Percentiles rank a stretch among this genome's conserved stretches.
Evolutionary conservation across 2,329 filamentous ascomycete species (phyloP).

Genomic region (Domatiomyces catenatus): DNA sequence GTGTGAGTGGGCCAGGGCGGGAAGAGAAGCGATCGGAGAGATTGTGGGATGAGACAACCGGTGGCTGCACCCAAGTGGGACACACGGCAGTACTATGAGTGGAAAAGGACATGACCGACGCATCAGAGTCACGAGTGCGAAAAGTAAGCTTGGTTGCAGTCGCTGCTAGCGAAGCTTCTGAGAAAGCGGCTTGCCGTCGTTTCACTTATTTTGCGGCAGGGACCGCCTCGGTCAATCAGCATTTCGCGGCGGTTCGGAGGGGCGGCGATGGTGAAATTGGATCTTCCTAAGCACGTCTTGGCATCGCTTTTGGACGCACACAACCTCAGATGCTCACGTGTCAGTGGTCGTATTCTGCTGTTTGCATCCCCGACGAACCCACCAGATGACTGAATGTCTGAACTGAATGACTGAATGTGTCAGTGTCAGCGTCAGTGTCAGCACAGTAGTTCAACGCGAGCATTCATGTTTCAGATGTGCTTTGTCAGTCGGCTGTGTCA

Average conservation of each 20-base stretch:
- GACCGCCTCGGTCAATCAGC: background rate
- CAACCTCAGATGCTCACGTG: too few relatives aligned
- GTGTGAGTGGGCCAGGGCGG: background rate
- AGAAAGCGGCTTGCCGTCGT: background rate
- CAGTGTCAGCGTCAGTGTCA: too few relatives aligned
- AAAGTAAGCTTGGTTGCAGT: background rate
- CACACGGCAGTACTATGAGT: background rate
- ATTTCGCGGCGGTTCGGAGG: background rate
- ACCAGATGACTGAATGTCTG: too few relatives aligned
- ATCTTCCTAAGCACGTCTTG: background rate
- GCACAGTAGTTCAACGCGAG: too few relatives aligned
- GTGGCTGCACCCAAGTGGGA: background rate
- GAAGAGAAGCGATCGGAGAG: background rate
- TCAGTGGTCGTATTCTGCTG: too few relatives aligned
- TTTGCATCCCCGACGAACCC: too few relatives aligned
- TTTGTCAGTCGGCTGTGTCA: too few relatives aligned
- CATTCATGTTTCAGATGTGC: too few relatives aligned
- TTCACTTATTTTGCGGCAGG: background rate
- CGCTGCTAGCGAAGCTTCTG: background rate
- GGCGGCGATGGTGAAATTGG: background rate
- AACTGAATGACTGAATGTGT: too few relatives aligned
- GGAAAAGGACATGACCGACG: background rate
- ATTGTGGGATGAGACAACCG: background rate
- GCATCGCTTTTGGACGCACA: background rate
- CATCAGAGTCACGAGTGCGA: background rate